These are phyloP conservation scores for Heliocybe sulcata DNA, from an alignment of 1,284 basidiomycete species.

Conservation along the genomic window DNA sequence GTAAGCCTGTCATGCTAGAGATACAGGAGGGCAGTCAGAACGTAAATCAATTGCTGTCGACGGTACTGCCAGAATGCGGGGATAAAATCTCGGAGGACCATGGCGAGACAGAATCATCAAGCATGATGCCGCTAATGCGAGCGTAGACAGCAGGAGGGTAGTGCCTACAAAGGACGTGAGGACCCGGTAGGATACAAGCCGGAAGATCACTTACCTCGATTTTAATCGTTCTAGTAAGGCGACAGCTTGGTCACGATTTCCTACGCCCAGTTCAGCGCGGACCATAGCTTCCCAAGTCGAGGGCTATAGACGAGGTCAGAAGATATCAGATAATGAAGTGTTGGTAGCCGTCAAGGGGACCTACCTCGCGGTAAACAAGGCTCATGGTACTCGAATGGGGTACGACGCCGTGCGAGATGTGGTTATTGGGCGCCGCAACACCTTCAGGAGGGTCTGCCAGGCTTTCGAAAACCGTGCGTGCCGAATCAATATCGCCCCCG, in stretches of 20 bases:
- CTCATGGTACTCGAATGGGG: constrained; percentile 27
- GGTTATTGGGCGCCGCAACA: constrained; percentile 86
- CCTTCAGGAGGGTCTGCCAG: constrained; percentile 84
- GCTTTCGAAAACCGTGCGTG: constrained; percentile 79
- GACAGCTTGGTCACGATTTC: constrained; percentile 67
- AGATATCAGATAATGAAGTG: constrained; percentile 2
- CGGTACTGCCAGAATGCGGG: constrained; percentile 7
- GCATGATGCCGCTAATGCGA: constrained; percentile 35
- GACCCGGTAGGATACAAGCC: background rate
- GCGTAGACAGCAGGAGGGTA: constrained; percentile 49
- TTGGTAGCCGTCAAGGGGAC: constrained; percentile 17
- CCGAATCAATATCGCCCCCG: constrained; percentile 60
- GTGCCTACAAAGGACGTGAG: constrained; percentile 33
- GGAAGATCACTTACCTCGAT: constrained; percentile 44
- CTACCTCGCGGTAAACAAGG: constrained; percentile 86
- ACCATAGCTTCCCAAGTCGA: constrained; percentile 96
- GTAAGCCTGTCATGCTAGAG: background rate
- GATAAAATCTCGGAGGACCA: constrained; percentile 18
- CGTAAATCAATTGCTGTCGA: background rate
- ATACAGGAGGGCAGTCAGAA: background rate
- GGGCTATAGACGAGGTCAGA: constrained; percentile 37
- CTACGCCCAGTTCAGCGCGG: constrained; percentile 79
- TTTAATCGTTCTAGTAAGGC: constrained; percentile 71
- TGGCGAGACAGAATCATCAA: constrained; percentile 25
- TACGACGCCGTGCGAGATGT: constrained; percentile 50